Evolutionary conservation across 345 rosid species (phyloP), one percentile per base, ranked within the genome.

Genomic region (Populus simonii): DNA sequence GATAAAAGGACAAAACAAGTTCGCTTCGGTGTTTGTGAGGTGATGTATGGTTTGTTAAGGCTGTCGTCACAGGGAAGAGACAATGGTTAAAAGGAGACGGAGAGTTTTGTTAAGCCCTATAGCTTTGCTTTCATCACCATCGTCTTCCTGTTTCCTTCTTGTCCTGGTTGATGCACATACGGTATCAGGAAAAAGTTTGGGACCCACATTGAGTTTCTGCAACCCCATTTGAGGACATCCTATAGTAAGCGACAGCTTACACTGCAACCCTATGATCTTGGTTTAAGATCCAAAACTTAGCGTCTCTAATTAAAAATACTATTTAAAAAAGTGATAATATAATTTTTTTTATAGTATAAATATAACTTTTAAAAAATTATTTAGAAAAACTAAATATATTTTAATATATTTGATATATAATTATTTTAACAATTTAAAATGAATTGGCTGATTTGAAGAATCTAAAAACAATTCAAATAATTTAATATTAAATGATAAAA

Each of bases 21-120:
- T 75, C 83, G 76, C 16, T 49, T 77, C 20, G 73, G 49, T 68
- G 35, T 25, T 27, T 31, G 77, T 76, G 78, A 79, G 79, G 22
- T 85, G 83, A 72, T 80, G 80, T 70, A 65, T 81, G 72, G 78
- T 65, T 81, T 79, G 84, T 69, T 72, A 18, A 51, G 67, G 33
- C 8, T 23, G 69, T 8, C 62, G 36, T 41, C 7, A 31, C 33
- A 7, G 45, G 27, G 29, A 73, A 27, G 31, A 20, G 41, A 55
- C 74, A 27, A 59, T 68, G 45, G 49, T 25, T n/a, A 31, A 27
- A 5, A 79, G 78, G 68, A 20, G 62, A 55, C 68, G 74, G 78
- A 74, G 76, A 53, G 61, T 70, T 72, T 73, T 77, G 55, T 75
- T 74, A 75, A 67, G 81, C 74, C 59, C 33, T 76, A 9, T 4